A percentile compares a stretch with the other conserved stretches of the same genome.
phyloP scores from a whole-genome alignment of 1,139 yeast genomes.

The Lodderomyces theae region DNA sequence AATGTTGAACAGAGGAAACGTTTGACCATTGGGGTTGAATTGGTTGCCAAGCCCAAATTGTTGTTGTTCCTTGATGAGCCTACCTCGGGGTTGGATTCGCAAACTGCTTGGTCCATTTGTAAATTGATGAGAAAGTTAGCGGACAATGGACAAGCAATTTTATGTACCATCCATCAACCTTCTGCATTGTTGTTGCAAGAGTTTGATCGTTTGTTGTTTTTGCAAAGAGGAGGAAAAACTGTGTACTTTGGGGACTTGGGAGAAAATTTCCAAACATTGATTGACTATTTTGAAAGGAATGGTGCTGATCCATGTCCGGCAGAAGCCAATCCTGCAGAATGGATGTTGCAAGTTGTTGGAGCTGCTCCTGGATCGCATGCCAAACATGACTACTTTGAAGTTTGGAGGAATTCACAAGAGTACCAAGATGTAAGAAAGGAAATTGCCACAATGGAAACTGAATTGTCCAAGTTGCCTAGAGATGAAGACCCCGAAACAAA shows the following conservation, averaged over 20 bases:
- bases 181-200: constrained; percentile 37
- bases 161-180: constrained; percentile 45
- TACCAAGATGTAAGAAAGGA: constrained; percentile 22
- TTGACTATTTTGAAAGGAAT: constrained; percentile 55
- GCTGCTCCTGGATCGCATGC: constrained; percentile 38
- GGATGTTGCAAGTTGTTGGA: constrained; percentile 54
- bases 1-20: constrained; percentile 40
- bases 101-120: constrained; percentile 46
- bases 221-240: constrained; percentile 52
- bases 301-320: constrained; percentile 47
- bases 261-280: constrained; percentile 44
- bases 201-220: constrained; percentile 35
- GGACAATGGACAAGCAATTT: constrained; percentile 42
- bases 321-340: constrained; percentile 55
- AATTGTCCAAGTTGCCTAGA: constrained; percentile 18
- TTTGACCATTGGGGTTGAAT: constrained; percentile 39
- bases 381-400: constrained; percentile 32
- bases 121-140: constrained; percentile 42
- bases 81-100: constrained; percentile 42
- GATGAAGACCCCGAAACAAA: constrained; percentile 22
- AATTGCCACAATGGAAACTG: constrained; percentile 29
- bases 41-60: constrained; percentile 39
- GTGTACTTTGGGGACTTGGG: constrained; percentile 71
- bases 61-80: constrained; percentile 39
- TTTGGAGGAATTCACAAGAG: constrained; percentile 33